A percentile compares a stretch with the other conserved stretches of the same genome.
phyloP scores from a whole-genome alignment of 1,284 basidiomycete genomes.

The Rhodotorula mucilaginosa region DNA sequence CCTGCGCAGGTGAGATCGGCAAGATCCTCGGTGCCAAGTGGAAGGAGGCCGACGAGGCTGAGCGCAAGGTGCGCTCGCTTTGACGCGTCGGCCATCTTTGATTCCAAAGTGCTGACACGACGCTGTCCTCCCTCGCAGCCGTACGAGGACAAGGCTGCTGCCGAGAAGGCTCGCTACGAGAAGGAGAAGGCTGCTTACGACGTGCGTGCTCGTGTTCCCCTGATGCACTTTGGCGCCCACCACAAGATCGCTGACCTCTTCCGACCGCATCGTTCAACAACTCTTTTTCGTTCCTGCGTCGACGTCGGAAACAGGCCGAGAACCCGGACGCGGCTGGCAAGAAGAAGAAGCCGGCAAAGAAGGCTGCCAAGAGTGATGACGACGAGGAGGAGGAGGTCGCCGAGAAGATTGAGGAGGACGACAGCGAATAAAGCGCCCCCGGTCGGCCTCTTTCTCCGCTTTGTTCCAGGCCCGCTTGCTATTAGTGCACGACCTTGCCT shows the following conservation, averaged over 20 bases:
- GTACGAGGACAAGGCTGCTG: conserved; percentile 80
- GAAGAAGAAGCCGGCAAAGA: conserved; percentile 22
- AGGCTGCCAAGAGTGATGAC: conserved; percentile 22
- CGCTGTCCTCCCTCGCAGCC: conserved; percentile 59
- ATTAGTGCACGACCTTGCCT: conserved; percentile 4
- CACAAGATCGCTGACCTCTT: background rate
- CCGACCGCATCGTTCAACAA: background rate
- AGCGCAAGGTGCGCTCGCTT: conserved; percentile 69
- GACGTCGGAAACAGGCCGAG: conserved; percentile 3
- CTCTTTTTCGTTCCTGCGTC: too few relatives aligned
- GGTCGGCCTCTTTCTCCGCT: too few relatives aligned
- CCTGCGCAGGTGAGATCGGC: conserved; percentile 67
- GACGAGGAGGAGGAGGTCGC: conserved; percentile 16
- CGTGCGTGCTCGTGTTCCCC: background rate
- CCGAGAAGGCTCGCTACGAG: conserved; percentile 75
- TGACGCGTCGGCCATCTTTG: background rate
- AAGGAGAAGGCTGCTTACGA: conserved; percentile 74
- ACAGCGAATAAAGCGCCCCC: background rate
- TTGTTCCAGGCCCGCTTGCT: too few relatives aligned
- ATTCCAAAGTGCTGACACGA: background rate
- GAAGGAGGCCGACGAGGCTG: conserved; percentile 78
- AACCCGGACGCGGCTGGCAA: conserved; percentile 5
- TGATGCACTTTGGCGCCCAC: background rate
- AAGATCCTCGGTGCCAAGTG: conserved; percentile 84
- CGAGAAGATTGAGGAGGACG: conserved; percentile 18